phyloP scores from a whole-genome alignment of 2,329 filamentous ascomycete genomes.

The Fusarium staphyleae region DNA sequence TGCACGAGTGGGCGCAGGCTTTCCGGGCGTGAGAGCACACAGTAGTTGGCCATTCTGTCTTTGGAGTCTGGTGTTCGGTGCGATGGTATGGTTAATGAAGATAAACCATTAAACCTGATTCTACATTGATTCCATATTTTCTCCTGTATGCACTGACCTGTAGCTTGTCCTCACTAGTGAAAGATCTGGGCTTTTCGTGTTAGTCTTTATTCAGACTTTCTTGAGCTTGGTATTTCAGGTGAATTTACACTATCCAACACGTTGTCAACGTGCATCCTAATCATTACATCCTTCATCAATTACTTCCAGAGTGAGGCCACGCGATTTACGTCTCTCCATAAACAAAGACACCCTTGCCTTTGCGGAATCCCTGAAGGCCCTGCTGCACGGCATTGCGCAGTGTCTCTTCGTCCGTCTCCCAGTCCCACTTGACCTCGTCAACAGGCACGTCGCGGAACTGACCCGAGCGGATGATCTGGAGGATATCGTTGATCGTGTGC shows the following conservation, averaged over 20 bases:
- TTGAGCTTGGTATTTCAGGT: background rate
- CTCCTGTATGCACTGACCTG: background rate
- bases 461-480: slow-evolving; percentile 75
- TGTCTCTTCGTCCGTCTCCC: slow-evolving; percentile 74
- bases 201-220: too few relatives aligned
- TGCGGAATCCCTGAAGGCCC: slow-evolving; percentile 82
- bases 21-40: slow-evolving; percentile 70
- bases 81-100: background rate
- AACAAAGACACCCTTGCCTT: slow-evolving; percentile 89
- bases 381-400: slow-evolving; percentile 80
- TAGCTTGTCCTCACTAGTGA: too few relatives aligned
- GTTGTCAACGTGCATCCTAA: background rate
- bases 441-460: slow-evolving; percentile 85
- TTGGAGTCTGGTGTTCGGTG: slow-evolving; percentile 9
- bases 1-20: slow-evolving; percentile 93
- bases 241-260: background rate
- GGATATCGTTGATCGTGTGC: slow-evolving; percentile 82
- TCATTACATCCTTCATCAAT: background rate
- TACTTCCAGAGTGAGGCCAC: background rate
- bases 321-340: slow-evolving; percentile 66
- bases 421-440: slow-evolving; percentile 83
- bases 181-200: too few relatives aligned
- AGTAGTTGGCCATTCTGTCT: background rate
- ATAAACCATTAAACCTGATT: background rate
- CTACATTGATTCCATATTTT: background rate